Conservation (phyloP, 2,329 filamentous ascomycete genomes). For the Aspergillus sojae region DNA sequence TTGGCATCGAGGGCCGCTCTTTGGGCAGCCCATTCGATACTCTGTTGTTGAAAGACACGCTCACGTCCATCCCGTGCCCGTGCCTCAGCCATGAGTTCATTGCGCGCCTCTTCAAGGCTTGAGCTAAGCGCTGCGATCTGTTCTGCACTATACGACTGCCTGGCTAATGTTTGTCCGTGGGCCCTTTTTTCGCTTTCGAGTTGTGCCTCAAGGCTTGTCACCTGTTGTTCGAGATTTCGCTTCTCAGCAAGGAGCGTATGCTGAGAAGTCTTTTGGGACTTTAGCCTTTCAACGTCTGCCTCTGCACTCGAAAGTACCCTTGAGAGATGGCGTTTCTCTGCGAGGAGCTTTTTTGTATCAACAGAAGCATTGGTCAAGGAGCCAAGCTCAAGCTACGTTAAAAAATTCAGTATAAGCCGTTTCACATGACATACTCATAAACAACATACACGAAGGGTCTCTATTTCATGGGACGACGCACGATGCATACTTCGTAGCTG, state of each 20-base stretch:
- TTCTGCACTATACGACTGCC: conserved; percentile 39
- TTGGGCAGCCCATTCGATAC: conserved; percentile 63
- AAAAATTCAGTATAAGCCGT: conserved; percentile 21
- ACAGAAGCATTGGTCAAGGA: conserved; percentile 68
- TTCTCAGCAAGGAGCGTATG: conserved; percentile 77
- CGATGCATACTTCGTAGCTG: conserved; percentile 41
- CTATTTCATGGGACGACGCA: conserved; percentile 56
- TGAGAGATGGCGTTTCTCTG: conserved; percentile 64
- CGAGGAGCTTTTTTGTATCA: conserved; percentile 70
- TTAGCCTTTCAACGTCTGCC: conserved; percentile 65
- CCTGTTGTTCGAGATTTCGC: conserved; percentile 74
- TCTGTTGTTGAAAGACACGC: conserved; percentile 57
- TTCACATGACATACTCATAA: not conserved
- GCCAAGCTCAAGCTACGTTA: conserved; percentile 67
- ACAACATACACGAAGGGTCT: conserved; percentile 56
- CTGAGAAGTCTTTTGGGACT: conserved; percentile 61
- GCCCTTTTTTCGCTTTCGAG: conserved; percentile 80
- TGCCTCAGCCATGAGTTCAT: conserved; percentile 55
- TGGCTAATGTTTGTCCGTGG: conserved; percentile 58
- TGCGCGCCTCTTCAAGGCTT: conserved; percentile 51
- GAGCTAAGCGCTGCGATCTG: conserved; percentile 44
- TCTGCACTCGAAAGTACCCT: conserved; percentile 62
- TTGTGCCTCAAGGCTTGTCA: conserved; percentile 76
- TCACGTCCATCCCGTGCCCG: conserved; percentile 52
- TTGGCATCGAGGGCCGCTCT: conserved; percentile 70